These are phyloP conservation scores for Cytospora chrysosperma DNA, from an alignment of 2,329 filamentous ascomycete genomes.

Conservation along the genomic window DNA sequence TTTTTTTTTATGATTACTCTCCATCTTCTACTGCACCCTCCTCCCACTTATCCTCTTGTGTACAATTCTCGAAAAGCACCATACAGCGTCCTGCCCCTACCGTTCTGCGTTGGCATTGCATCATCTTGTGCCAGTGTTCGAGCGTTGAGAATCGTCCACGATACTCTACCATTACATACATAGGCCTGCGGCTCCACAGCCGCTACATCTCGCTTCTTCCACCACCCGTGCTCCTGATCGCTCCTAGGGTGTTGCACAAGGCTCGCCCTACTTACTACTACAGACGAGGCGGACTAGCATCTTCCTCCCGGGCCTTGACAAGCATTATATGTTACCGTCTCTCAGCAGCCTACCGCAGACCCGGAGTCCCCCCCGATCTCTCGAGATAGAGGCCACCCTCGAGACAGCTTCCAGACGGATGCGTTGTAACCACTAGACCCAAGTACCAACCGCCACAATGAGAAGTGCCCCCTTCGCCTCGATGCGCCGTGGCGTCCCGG, in stretches of 20 bases:
- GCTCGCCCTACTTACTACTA: slow-evolving; percentile 21
- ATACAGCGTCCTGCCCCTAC: slow-evolving; percentile 22
- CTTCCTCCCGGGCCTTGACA: slow-evolving; percentile 8
- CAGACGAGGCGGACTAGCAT: slow-evolving; percentile 21
- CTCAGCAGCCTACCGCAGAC: slow-evolving; percentile 2
- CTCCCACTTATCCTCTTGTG: slow-evolving; percentile 6
- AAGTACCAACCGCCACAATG: slow-evolving; percentile 8
- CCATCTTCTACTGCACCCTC: not conserved
- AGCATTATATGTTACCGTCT: slow-evolving; percentile 23
- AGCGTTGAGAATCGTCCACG: slow-evolving; percentile 18
- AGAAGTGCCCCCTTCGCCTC: slow-evolving; percentile 9
- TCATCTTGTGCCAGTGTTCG: slow-evolving; percentile 24
- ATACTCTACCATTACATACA: slow-evolving; percentile 17
- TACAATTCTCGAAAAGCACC: slow-evolving; percentile 13
- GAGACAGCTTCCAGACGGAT: slow-evolving; percentile 15
- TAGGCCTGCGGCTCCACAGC: slow-evolving; percentile 25
- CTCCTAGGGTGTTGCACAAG: slow-evolving; percentile 21
- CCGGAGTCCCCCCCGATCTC: not conserved
- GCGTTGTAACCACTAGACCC: slow-evolving; percentile 8
- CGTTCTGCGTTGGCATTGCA: slow-evolving; percentile 25
- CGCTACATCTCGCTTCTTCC: slow-evolving; percentile 10
- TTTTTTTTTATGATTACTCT: not conserved
- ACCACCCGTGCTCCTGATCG: slow-evolving; percentile 20
- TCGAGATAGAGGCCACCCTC: slow-evolving; percentile 8
- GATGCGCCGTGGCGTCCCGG: slow-evolving; percentile 19